These are phyloP conservation scores for Sanguinoderma infundibulare DNA, from an alignment of 1,284 basidiomycete species.

Conservation along the genomic window DNA sequence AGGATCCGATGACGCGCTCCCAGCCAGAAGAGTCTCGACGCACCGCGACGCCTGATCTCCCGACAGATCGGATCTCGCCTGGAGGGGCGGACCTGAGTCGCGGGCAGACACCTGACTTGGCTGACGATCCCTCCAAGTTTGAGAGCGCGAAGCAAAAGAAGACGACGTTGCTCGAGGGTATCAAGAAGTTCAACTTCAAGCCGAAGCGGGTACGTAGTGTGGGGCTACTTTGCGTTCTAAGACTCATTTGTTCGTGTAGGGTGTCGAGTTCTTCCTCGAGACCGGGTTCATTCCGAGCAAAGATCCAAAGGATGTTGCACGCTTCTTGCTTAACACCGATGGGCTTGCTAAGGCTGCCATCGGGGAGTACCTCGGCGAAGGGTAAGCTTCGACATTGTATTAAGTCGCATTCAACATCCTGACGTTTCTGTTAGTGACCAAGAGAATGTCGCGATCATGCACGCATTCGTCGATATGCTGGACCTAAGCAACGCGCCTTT, in stretches of 20 bases:
- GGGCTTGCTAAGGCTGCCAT: constrained; percentile 96
- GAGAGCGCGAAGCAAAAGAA: constrained; percentile 98
- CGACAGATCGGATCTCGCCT: constrained; percentile 50
- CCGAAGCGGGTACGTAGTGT: constrained; percentile 74
- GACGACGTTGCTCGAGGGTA: constrained; percentile 92
- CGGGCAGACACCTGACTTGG: constrained; percentile 74
- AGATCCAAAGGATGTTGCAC: constrained; percentile 83
- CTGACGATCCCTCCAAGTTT: constrained; percentile 91
- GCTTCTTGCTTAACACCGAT: constrained; percentile 89
- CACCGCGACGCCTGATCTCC: constrained; percentile 56
- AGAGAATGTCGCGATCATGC: constrained; percentile 90
- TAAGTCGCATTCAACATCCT: constrained; percentile 14
- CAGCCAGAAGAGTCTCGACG: constrained; percentile 55
- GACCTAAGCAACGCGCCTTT: constrained; percentile 85
- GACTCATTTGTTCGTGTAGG: constrained; percentile 46
- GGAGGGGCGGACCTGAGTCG: constrained; percentile 58
- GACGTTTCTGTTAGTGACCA: constrained; percentile 64
- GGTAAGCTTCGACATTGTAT: constrained; percentile 52
- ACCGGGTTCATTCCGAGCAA: constrained; percentile 86
- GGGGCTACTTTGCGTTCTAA: neutral
- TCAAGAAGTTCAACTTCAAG: constrained; percentile 99
- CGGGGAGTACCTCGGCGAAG: constrained; percentile 98
- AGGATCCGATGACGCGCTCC: constrained; percentile 48
- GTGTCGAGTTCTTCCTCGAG: constrained; percentile 89
- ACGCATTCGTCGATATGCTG: constrained; percentile 92